Base-by-base conservation (phyloP, 257 asterid genomes). In the Agastache rugosa region DNA sequence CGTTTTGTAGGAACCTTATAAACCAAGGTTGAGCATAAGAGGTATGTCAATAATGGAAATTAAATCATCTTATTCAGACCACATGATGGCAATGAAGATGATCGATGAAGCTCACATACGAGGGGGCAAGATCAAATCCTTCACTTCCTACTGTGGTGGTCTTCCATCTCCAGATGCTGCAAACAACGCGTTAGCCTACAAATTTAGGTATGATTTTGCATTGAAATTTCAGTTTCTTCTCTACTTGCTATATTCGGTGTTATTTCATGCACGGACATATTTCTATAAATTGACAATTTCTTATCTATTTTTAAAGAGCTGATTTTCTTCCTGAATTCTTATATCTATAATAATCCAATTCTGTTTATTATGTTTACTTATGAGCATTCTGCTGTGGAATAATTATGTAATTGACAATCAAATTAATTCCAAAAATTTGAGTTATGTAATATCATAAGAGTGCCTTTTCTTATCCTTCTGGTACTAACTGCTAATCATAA, bases 11-110 rank as follows among this genome's bases (percentile, higher is more conserved):
- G 6, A 39, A 39, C 45, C 6, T 35, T 63, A 34, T 9, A 37
- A 35, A 39, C 16, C 5, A 6, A 35, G 48, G 50, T 19, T 41
- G 56, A 22, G 44, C 8, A 62, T 73, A 20, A 29, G 37, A 66
- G 67, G 76, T 42, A 42, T 6, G 19, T 51, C 42, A 44, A 77
- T 37, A 16, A 65, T 3, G 55, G 48, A 45, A 63, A 41, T 22
- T 50, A 27, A 25, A 9, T 50, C n/a, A 8, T 63, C 54, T 79
- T 42, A 54, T 76, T 62, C 82, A 94, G 99, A 94, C 73, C 99
- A 94, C 82, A 90, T 94, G 99, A 87, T 94, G 97, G 97, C 99
- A 45, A 94, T 94, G 99, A 94, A 92, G 87, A 92, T 94, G 93
- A 90, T 94, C 76, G 63, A 92, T 74, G 78, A 88, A 83, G 97